Evolutionary conservation across 2,329 filamentous ascomycete genomes (phyloP), one percentile per base, ranked within the genome.

Genomic region (Ceratocystis papillata): DNA sequence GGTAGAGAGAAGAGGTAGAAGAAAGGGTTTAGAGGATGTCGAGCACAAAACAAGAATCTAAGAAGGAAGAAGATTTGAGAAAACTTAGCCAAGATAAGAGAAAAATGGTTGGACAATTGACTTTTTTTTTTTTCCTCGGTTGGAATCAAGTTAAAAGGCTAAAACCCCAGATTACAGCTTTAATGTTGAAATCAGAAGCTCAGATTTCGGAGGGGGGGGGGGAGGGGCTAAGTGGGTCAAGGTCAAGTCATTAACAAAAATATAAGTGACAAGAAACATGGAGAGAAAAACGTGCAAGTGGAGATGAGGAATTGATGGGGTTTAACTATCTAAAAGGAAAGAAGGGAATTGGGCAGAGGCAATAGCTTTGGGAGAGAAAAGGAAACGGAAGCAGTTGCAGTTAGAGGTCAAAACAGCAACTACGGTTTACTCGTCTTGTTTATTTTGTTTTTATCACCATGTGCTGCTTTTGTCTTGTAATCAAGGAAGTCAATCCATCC

Each of bases 1-100:
- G 68, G 71, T 78, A 71, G 66, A 57, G 20, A 63, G 15, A 57
- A 62, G 33, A n/a, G 33, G 57, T 44, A 22, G 22, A 28, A 41
- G 37, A n/a, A 53, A 28, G 15, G 48, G 48, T 10, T 53, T 59
- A 28, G 20, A 55, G 20, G 20, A 30, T 8, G 53, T 4, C 17
- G 28, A 37, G 22, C 15, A 28, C 12, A 28, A 57, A 30, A 8
- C 4, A 41, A 25, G 30, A 48, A 5, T 44, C 20, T 44, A 62
- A 65, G 25, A 57, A 62, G 55, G n/a, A 65, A 67, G 62, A 45
- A 65, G 53, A 67, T 28, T 53, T 25, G 5, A 37, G 10, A n/a
- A 59, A 53, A 25, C 12, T 25, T 53, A 4, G 3, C 48, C 6
- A 48, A 17, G n/a, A 33, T 30, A 61, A 28, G 8, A 17, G 15